These are phyloP conservation scores for Picea glauca DNA, from an alignment of 75 land plant species.

Conservation along the genomic window DNA sequence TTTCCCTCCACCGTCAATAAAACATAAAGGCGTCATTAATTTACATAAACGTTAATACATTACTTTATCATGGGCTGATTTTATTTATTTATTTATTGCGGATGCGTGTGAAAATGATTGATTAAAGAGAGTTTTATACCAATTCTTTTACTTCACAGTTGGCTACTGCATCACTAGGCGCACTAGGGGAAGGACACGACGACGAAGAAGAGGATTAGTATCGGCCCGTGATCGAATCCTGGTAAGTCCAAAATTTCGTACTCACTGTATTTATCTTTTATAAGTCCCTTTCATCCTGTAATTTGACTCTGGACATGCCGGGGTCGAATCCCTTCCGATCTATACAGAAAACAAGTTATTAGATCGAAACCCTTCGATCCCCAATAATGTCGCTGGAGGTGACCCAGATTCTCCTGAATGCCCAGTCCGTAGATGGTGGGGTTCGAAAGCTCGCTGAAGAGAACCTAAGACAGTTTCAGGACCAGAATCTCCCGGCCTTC, in stretches of 20 bases:
- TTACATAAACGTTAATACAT: no score
- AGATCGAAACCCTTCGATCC: not conserved
- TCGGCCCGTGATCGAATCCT: not conserved
- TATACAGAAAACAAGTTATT: no score
- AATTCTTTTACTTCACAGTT: no score
- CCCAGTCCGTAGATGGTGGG: constrained; percentile 58
- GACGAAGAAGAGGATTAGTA: not conserved
- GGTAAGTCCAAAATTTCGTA: not conserved
- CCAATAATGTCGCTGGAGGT: constrained; percentile 54
- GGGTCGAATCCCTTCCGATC: not conserved
- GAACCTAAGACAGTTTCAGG: constrained; percentile 51
- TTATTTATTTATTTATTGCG: no score
- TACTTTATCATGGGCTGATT: no score
- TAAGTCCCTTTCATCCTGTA: not conserved
- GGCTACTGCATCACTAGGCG: no score
- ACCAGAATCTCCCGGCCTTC: constrained; percentile 54
- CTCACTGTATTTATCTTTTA: no score
- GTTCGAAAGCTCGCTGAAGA: constrained; percentile 50
- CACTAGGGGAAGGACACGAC: not conserved
- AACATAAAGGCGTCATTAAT: no score
- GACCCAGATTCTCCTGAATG: constrained; percentile 55
- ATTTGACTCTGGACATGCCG: not conserved
- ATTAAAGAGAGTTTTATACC: no score
- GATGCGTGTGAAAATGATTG: no score
- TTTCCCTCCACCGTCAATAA: no score